A percentile compares a stretch with the other conserved stretches of the same genome.
Evolutionary conservation across 2,329 filamentous ascomycete species (phyloP).

Genomic region (Botrytis tulipae): DNA sequence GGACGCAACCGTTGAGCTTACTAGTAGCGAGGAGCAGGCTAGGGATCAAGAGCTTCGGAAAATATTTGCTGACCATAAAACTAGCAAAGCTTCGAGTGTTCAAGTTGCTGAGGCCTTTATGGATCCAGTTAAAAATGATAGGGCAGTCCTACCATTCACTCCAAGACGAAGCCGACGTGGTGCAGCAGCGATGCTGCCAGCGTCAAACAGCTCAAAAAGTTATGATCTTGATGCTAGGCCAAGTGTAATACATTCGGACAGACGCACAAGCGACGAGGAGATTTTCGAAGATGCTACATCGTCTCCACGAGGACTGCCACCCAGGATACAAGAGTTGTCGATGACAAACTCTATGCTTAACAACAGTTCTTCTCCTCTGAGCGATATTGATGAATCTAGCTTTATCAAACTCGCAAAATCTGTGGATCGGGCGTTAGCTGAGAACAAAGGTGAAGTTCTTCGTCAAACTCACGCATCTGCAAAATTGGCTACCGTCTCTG

Average conservation of each 20-base stretch:
- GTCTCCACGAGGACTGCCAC: slow-evolving; percentile 25
- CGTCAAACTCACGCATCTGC: neutral
- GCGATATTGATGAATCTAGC: slow-evolving; percentile 36
- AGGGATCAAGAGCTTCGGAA: slow-evolving; percentile 9
- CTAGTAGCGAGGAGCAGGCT: slow-evolving; percentile 17
- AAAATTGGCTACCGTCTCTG: neutral
- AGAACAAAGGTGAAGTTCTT: neutral
- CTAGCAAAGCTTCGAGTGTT: neutral
- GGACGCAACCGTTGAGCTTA: slow-evolving; percentile 17
- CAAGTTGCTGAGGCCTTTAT: neutral
- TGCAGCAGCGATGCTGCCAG: slow-evolving; percentile 8
- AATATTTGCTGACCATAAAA: neutral
- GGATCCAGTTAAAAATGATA: neutral
- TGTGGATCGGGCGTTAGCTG: neutral
- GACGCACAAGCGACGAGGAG: slow-evolving; percentile 22
- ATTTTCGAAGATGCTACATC: slow-evolving; percentile 35
- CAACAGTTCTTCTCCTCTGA: slow-evolving; percentile 26
- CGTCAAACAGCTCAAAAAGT: slow-evolving; percentile 17
- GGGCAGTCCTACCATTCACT: slow-evolving; percentile 14
- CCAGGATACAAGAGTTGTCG: neutral
- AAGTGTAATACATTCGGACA: slow-evolving; percentile 42
- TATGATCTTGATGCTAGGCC: slow-evolving; percentile 48
- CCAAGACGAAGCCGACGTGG: slow-evolving; percentile 16
- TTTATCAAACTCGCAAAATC: slow-evolving; percentile 29
- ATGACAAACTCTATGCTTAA: neutral